Evolutionary conservation across 306 rosid species (phyloP), one percentile per base, ranked within the genome.

Genomic region (Fagus sylvatica): DNA sequence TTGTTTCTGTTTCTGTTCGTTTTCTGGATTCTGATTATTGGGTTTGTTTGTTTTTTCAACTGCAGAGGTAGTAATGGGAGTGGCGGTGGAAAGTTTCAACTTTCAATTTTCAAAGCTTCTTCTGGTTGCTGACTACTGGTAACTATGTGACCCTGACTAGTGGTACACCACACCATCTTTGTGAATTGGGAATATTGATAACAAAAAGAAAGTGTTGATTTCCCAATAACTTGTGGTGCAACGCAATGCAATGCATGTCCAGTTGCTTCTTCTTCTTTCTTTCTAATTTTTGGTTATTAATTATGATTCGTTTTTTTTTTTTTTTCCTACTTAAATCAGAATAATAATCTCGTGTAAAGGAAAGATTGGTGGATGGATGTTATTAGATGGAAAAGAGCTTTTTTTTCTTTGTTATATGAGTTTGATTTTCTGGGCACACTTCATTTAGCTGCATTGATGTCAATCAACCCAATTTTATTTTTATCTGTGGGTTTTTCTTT

Each of bases 61-160:
- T 71, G 84, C 86, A 91, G 97, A 78, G 84, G 86, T 91, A 88
- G 87, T 62, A 74, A 40, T 68, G 77, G 40, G 81, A 72, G 56
- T 74, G 81, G 59, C 51, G 73, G 22, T 37, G 22, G 74, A 28
- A 53, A 28, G 81, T 78, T 77, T 56, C 56, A 37, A 65, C 28
- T 22, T 22, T 22, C 28, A 48, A 61, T 69, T 46, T 68, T n/a
- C 70, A 82, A 74, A 75, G 74, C 76, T 34, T 69, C 1, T 48
- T 69, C 1, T 48, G 68, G 19, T 78, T 37, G 33, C 80, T 78
- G 82, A 71, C 83, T 72, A 69, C 76, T 75, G 78, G 57, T 72
- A 68, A 55, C 74, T 61, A 8, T 72, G 79, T 74, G 78, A 81
- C 72, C 33, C 76, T 36, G 54, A 72, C 79, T 79, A 60, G 73